Percentiles rank a stretch among this genome's conserved stretches.
Evolutionary conservation across 495 filamentous ascomycete species (phyloP).

Genomic region (Tuber microsphaerosporum): DNA sequence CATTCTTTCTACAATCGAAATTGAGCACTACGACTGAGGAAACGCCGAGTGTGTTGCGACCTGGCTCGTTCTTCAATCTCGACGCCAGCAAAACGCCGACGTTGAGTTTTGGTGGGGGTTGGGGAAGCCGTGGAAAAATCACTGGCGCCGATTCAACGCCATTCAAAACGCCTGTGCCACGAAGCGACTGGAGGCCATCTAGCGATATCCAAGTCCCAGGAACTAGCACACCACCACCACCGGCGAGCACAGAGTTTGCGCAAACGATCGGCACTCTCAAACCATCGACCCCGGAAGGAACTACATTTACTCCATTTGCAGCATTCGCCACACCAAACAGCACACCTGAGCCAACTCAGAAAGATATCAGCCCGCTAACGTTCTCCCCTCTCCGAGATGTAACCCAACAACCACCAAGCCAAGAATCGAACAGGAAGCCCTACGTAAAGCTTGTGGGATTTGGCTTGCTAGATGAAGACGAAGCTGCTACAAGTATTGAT

Average conservation of each 20-base stretch:
- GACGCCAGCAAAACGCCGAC: conserved; percentile 11
- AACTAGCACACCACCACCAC: neutral
- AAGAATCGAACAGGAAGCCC: conserved; percentile 5
- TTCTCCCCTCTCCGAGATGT: conserved; percentile 7
- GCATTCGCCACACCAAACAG: conserved; percentile 32
- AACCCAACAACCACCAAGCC: neutral
- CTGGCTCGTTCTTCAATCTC: conserved; percentile 23
- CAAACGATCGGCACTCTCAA: conserved; percentile 6
- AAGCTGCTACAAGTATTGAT: conserved; percentile 1
- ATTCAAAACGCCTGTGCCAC: conserved; percentile 18
- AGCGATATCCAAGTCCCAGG: neutral
- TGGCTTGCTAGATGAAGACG: conserved; percentile 19
- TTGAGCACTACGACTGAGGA: conserved; percentile 4
- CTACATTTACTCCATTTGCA: conserved; percentile 30
- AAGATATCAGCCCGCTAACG: conserved; percentile 9
- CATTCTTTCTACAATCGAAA: conserved; percentile 15
- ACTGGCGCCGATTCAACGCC: conserved; percentile 7
- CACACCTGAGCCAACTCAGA: conserved; percentile 15
- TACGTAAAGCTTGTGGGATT: conserved; percentile 15
- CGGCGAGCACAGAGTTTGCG: neutral
- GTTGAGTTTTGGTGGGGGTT: neutral
- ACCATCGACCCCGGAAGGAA: conserved; percentile 14
- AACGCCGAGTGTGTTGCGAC: conserved; percentile 25
- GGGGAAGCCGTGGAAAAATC: neutral
- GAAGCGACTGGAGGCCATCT: neutral